Conservation (phyloP, 2,329 filamentous ascomycete genomes). For the Sporothrix brasiliensis region DNA sequence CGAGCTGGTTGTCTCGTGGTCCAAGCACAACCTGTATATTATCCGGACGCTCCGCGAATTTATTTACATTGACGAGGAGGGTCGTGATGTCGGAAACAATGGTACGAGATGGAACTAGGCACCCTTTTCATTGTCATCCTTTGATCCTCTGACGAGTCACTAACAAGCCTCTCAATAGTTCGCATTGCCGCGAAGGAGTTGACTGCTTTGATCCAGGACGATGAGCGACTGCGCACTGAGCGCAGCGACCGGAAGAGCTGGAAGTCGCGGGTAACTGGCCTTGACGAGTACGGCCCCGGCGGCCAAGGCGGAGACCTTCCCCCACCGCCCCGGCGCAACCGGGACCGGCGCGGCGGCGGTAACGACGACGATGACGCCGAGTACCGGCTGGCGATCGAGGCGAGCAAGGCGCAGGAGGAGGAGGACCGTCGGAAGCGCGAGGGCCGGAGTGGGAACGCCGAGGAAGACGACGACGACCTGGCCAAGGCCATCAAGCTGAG, state of each 20-base stretch:
- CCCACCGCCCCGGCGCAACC: constrained; percentile 49
- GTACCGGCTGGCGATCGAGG: constrained; percentile 86
- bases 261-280: constrained; percentile 93
- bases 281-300: constrained; percentile 73
- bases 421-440: constrained; percentile 79
- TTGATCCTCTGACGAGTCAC: background rate
- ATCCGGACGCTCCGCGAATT: constrained; percentile 98
- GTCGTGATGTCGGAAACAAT: constrained; percentile 92
- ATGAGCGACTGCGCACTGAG: constrained; percentile 87
- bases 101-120: constrained; percentile 60
- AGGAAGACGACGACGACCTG: constrained; percentile 78
- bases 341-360: constrained; percentile 51
- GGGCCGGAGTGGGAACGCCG: constrained; percentile 57
- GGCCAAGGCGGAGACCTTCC: constrained; percentile 41
- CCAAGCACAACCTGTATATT: constrained; percentile 96
- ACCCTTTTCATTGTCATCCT: background rate
- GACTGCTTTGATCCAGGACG: constrained; percentile 86
- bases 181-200: constrained; percentile 95
- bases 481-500: constrained; percentile 94
- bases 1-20: constrained; percentile 95
- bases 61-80: constrained; percentile 93
- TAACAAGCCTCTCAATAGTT: constrained; percentile 59
- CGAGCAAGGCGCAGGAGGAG: constrained; percentile 92
- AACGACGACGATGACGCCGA: constrained; percentile 86
- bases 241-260: constrained; percentile 89